These are phyloP conservation scores for Davidsoniella eucalypti DNA, from an alignment of 2,329 filamentous ascomycete genomes.

Conservation along the genomic window DNA sequence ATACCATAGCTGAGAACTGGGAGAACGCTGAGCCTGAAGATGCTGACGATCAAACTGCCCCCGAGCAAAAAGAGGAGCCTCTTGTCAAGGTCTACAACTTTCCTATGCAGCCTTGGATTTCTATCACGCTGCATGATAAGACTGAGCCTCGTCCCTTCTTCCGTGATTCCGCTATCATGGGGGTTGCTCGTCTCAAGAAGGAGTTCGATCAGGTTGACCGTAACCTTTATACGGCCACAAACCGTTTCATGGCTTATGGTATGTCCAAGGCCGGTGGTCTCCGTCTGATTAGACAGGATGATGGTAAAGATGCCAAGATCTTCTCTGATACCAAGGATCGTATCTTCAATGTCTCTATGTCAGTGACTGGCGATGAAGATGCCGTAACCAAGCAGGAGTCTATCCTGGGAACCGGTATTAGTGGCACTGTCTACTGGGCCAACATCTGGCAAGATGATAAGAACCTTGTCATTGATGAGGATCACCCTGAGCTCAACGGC, in stretches of 20 bases:
- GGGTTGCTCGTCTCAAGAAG: slow-evolving; percentile 89
- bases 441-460: slow-evolving; percentile 60
- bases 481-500: slow-evolving; percentile 66
- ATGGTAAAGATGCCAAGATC: slow-evolving; percentile 78
- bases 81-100: slow-evolving; percentile 77
- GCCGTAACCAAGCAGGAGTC: slow-evolving; percentile 45
- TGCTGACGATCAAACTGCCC: slow-evolving; percentile 48
- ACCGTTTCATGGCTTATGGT: slow-evolving; percentile 84
- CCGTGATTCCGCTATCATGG: slow-evolving; percentile 67
- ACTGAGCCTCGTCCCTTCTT: slow-evolving; percentile 45
- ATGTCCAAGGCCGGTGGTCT: slow-evolving; percentile 87
- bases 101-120: slow-evolving; percentile 90
- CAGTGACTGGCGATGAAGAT: slow-evolving; percentile 32
- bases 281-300: slow-evolving; percentile 84
- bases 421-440: slow-evolving; percentile 93
- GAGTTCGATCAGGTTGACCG: slow-evolving; percentile 96
- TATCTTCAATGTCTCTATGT: slow-evolving; percentile 85
- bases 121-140: slow-evolving; percentile 56
- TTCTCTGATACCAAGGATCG: slow-evolving; percentile 86
- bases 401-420: slow-evolving; percentile 83
- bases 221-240: slow-evolving; percentile 75
- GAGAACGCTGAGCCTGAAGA: slow-evolving; percentile 69
- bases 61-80: slow-evolving; percentile 15
- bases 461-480: slow-evolving; percentile 56
- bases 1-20: slow-evolving; percentile 62